Evolutionary conservation across 2,329 filamentous ascomycete genomes (phyloP).

Genomic region (Cadophora sp.): DNA sequence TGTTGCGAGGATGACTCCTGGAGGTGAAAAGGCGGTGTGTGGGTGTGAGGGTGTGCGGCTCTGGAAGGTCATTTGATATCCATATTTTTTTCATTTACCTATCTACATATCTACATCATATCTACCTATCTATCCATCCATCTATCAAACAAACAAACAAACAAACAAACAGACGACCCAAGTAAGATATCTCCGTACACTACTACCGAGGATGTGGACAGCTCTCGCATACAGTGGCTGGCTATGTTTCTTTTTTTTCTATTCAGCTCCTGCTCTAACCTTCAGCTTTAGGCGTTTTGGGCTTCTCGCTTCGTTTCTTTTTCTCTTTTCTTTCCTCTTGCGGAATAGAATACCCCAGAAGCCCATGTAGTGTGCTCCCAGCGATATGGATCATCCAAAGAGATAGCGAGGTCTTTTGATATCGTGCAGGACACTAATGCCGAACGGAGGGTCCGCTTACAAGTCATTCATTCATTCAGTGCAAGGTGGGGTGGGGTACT

Average conservation of each 20-base stretch:
- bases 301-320: background rate
- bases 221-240: background rate
- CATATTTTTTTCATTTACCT: too few relatives aligned
- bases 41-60: constrained; percentile 35
- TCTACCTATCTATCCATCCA: background rate
- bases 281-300: too few relatives aligned
- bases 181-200: too few relatives aligned
- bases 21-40: constrained; percentile 37
- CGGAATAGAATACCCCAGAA: background rate
- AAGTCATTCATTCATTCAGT: too few relatives aligned
- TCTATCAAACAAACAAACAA: background rate
- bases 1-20: constrained; percentile 28
- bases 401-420: constrained; percentile 23
- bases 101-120: background rate
- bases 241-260: background rate
- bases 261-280: background rate
- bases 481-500: too few relatives aligned
- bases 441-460: background rate
- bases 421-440: constrained; percentile 28
- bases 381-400: constrained; percentile 20
- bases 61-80: constrained; percentile 35
- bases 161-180: background rate
- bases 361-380: constrained; percentile 3
- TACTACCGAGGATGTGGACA: background rate
- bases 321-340: background rate